Evolutionary conservation across 345 rosid genomes (phyloP), one percentile per base, ranked within the genome.

Genomic region (Bruguiera sexangula): DNA sequence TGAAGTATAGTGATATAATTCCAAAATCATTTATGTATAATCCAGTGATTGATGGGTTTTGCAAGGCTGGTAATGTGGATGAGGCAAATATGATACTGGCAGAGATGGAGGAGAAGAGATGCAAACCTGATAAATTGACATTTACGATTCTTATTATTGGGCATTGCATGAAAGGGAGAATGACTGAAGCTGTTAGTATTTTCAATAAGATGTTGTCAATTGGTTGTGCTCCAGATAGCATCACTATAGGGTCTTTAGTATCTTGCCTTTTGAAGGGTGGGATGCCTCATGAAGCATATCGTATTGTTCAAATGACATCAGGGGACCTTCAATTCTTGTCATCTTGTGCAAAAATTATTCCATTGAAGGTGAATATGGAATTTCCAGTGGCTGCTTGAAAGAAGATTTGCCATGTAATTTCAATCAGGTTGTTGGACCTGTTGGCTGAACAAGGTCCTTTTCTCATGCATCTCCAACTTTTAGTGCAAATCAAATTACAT

Each of bases 141-240:
- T 91, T 79, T 81, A 94, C 96, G 8, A 91, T 94, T 82, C 91
- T 94, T 60, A 91, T 94, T 63, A 83, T 94, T 21, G 98, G 97
- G 64, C 89, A 93, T 73, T 91, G 96, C 73, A 83, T 91, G 96
- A 91, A 89, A 78, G 97, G 98, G 56, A 87, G 94, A 75, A 85
- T 89, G 95, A 65, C 58, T 54, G 96, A 91, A 78, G 98, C 97
- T 71, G 76, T 89, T 72, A 67, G 79, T 71, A 85, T 91, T 75
- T 91, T 85, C 69, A 74, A 87, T 70, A 87, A 84, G 80, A 93
- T 91, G 98, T 54, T 89, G 65, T 76, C 81, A 16, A 74, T 88
- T 54, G 93, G 97, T 67, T 94, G 97, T 75, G 65, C 79, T 34
- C 98, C 97, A 3, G 97, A 94, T 77, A 69, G 60, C 67, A 77